phyloP scores from a whole-genome alignment of 2,329 filamentous ascomycete genomes.

The Cordyceps tenuipes region DNA sequence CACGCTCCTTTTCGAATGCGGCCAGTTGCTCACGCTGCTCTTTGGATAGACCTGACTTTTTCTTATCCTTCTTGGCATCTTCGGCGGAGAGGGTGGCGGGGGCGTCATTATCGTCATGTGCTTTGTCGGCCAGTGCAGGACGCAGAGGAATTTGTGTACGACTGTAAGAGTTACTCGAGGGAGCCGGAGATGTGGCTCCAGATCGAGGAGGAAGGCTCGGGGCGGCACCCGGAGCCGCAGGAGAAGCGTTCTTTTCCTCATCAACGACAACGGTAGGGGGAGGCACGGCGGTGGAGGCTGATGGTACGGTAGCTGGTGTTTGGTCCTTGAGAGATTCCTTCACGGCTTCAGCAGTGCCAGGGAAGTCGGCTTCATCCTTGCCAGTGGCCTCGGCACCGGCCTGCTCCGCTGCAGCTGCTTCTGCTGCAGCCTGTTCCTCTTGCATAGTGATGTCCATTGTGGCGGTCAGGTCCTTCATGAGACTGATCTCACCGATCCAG shows the following conservation, averaged over 20 bases:
- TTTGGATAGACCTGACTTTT: slow-evolving; percentile 77
- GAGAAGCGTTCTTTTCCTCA: slow-evolving; percentile 25
- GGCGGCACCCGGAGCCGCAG: slow-evolving; percentile 14
- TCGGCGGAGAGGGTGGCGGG: slow-evolving; percentile 59
- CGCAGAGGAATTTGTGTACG: slow-evolving; percentile 61
- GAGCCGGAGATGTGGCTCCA: slow-evolving; percentile 31
- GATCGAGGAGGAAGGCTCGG: slow-evolving; percentile 24
- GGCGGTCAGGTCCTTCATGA: slow-evolving; percentile 97
- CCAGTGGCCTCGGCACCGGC: slow-evolving; percentile 36
- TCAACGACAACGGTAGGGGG: slow-evolving; percentile 34
- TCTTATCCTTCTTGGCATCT: slow-evolving; percentile 56
- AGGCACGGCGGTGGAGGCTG: slow-evolving; percentile 20
- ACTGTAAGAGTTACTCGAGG: slow-evolving; percentile 34
- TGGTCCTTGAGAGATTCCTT: slow-evolving; percentile 44
- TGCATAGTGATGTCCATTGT: slow-evolving; percentile 97
- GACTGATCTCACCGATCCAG: slow-evolving; percentile 94
- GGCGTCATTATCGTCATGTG: slow-evolving; percentile 64
- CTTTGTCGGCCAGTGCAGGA: slow-evolving; percentile 76
- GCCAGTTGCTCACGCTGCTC: slow-evolving; percentile 89
- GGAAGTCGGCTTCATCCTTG: slow-evolving; percentile 36
- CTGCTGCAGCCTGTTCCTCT: slow-evolving; percentile 57
- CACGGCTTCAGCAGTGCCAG: slow-evolving; percentile 48
- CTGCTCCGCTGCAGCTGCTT: slow-evolving; percentile 43
- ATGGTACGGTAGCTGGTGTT: slow-evolving; percentile 22
- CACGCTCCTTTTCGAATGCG: slow-evolving; percentile 80